phyloP scores from a whole-genome alignment of 2,329 filamentous ascomycete species.

The Rhynchosporium graminicola region DNA sequence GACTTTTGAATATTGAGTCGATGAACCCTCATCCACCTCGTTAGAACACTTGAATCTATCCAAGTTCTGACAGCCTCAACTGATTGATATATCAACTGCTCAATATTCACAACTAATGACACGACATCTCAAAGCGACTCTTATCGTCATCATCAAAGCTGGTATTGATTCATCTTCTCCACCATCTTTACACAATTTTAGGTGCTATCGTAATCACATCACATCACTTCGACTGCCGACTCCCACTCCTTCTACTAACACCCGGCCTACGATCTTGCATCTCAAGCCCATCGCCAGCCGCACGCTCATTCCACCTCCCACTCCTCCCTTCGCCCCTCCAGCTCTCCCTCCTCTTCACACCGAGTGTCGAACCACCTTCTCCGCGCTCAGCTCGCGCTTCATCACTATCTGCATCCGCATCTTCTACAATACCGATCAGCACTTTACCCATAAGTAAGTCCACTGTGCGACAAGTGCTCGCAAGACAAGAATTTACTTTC shows the following conservation, averaged over 20 bases:
- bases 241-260: conserved; percentile 33
- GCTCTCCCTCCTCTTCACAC: conserved; percentile 26
- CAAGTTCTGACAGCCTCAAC: no score
- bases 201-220: no score
- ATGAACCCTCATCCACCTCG: no score
- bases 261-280: conserved; percentile 30
- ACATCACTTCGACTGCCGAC: conserved; percentile 31
- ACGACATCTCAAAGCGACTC: no score
- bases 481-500: no score
- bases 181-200: no score
- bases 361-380: conserved; percentile 26
- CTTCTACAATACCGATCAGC: not conserved
- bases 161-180: no score
- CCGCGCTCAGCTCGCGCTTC: conserved; percentile 33
- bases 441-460: not conserved
- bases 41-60: no score
- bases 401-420: conserved; percentile 9
- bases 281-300: conserved; percentile 32
- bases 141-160: no score
- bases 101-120: no score
- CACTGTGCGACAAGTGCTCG: not conserved
- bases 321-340: conserved; percentile 31
- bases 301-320: conserved; percentile 21
- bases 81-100: no score
- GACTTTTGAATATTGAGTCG: no score